Evolutionary conservation across 768 basidiomycete genomes (phyloP).

Genomic region (Tricholoma bakamatsutake): DNA sequence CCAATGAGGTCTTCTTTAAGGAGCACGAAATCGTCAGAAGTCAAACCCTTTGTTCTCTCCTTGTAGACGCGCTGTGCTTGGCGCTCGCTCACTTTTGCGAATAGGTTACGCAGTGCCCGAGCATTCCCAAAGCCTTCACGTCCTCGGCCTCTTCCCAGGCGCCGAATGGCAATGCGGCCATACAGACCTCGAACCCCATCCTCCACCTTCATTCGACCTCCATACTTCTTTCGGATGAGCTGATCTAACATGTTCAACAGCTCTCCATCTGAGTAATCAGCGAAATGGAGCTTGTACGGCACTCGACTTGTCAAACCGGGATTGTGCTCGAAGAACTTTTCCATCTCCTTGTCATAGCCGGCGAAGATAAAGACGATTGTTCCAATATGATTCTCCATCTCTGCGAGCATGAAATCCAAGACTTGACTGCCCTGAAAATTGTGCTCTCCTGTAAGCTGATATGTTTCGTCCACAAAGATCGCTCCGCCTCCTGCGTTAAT

Average conservation of each 20-base stretch:
- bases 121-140: slow-evolving; percentile 62
- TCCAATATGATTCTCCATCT: slow-evolving; percentile 69
- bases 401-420: slow-evolving; percentile 63
- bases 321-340: slow-evolving; percentile 73
- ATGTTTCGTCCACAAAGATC: slow-evolving; percentile 70
- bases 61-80: slow-evolving; percentile 47
- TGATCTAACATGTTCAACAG: slow-evolving; percentile 49
- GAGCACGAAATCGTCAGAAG: slow-evolving; percentile 46
- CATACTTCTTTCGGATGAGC: slow-evolving; percentile 39
- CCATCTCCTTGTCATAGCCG: slow-evolving; percentile 69
- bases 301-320: slow-evolving; percentile 67
- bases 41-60: slow-evolving; percentile 31
- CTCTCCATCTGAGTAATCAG: slow-evolving; percentile 55
- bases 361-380: slow-evolving; percentile 64
- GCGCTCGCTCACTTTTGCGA: slow-evolving; percentile 40
- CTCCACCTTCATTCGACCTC: slow-evolving; percentile 49
- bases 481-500: slow-evolving; percentile 53
- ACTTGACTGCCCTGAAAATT: slow-evolving; percentile 50
- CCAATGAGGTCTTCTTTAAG: slow-evolving; percentile 56
- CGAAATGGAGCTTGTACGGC: slow-evolving; percentile 52
- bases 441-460: slow-evolving; percentile 49
- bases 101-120: slow-evolving; percentile 48
- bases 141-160: slow-evolving; percentile 58
- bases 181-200: slow-evolving; percentile 50
- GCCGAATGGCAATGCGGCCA: slow-evolving; percentile 48